Base-by-base conservation (phyloP, 129 eudicot species). In the Tagetes erecta region DNA sequence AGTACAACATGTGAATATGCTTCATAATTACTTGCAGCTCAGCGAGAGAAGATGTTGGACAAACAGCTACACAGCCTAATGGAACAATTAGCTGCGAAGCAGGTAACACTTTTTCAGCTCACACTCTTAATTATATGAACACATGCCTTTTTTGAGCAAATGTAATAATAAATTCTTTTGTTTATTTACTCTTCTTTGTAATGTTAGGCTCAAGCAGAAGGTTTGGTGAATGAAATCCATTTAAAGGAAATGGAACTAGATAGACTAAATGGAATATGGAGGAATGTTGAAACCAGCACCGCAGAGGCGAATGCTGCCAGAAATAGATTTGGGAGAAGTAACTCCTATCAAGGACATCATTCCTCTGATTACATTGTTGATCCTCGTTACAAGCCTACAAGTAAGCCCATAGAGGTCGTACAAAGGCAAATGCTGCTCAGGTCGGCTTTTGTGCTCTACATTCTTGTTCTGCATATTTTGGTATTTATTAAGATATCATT, bases 41-140 rank as follows among this genome's bases (percentile, higher is more conserved):
- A 93, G 76, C 80, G 98, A 79, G 98, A 93, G 80, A 93, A 93
- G 67, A 75, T 85, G 71, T 66, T 93, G 87, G 97, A 90, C 71
- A 92, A 82, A 71, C 98, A 92, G 69, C 98, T 92, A 74, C 96
- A 92, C 79, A 87, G 96, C 81, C 81, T 89, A 70, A 82, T 92
- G 72, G 95, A 89, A 76, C 98, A 92, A 83, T 84, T 92, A 68
- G 95, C 91, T 42, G 76, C 90, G 44, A 92, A 92, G 78, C 98
- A 92, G 96, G 98, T 92, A 12, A 65, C 75, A 57, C 12, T 70
- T 60, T 8, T 71, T 76, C 0, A 46, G 20, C 67, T 30, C 65
- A 8, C 35, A 4, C 55, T 27, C 13, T 68, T n/a, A 14, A 14
- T 37, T 69, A 44, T 39, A 62, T 7, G 49, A 36, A 0, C 11